Base-by-base conservation (phyloP, 306 rosid species). In the Cucurbita pepo region DNA sequence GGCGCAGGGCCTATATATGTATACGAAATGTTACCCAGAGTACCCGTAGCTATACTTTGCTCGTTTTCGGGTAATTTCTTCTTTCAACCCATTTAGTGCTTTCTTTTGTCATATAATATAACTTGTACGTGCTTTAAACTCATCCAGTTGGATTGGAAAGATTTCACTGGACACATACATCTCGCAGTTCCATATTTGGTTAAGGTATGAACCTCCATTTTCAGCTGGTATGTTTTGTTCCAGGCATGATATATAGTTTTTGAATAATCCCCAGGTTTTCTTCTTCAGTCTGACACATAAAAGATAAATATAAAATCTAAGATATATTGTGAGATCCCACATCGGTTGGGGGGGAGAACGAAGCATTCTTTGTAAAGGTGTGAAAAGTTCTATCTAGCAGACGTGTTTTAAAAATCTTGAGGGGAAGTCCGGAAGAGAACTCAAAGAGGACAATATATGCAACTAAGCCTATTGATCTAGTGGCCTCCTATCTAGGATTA, bases 71-170 rank as follows among this genome's bases (percentile, higher is more conserved):
- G 99, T 94, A 87, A 87, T 61, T 58, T n/a, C 61, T 76, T 41
- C 69, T 30, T 25, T 6, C 53, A 51, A 75, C 74, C 41, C 53
- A 43, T n/a, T 37, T 22, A 56, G 18, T 36, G 73, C 76, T 78
- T 61, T 53, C 59, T 75, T 16, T 44, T 56, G 6, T 74, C 79
- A 75, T 47, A 45, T 47, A 4, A 47, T 64, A 37, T 25, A 9
- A 36, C 41, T 18, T 37, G 44, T 30, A 25, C 7, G 36, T 67
- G 13, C 21, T 53, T 16, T 82, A 60, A 60, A 60, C 45, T 4
- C 45, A 36, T 60, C 61, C 83, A 94, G 99, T 76, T 94, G 99
- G 99, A 96, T 94, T 79, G 99, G 99, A 69, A 94, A 94, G 96
- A 67, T 94, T 65, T 90, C 99, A 5, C 83, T 94, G 79, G 99